phyloP scores from a whole-genome alignment of 805 yeast species.

The Scheffersomyces coipomensis region DNA sequence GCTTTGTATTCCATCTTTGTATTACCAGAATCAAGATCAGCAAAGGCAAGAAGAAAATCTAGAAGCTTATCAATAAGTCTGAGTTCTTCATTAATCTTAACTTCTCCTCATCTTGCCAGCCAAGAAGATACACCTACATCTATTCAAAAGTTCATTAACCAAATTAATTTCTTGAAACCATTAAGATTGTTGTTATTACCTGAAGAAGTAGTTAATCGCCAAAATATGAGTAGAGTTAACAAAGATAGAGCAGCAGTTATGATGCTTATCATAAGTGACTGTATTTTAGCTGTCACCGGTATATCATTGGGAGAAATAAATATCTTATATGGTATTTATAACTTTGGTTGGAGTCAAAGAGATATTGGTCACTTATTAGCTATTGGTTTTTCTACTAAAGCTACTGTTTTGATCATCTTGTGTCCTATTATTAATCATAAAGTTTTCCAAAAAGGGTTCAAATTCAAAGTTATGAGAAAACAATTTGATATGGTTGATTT shows the following conservation, averaged over 20 bases:
- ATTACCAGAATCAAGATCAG: conserved; percentile 65
- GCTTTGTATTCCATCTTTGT: conserved; percentile 25
- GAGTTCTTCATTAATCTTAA: conserved; percentile 12
- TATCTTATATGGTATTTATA: conserved; percentile 52
- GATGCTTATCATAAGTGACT: conserved; percentile 47
- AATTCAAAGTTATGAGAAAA: conserved; percentile 29
- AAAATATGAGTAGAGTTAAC: conserved; percentile 12
- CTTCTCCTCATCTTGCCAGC: conserved; percentile 1
- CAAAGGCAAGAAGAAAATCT: conserved; percentile 51
- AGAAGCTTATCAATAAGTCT: conserved; percentile 34
- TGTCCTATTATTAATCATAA: conserved; percentile 49
- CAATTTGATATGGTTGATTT: conserved; percentile 57
- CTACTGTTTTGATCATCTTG: conserved; percentile 46
- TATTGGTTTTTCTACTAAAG: conserved; percentile 46
- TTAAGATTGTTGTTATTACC: conserved; percentile 56
- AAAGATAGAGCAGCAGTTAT: conserved; percentile 40
- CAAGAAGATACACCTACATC: background rate
- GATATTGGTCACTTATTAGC: conserved; percentile 59
- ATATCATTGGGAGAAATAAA: conserved; percentile 40
- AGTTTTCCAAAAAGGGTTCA: conserved; percentile 27
- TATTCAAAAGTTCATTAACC: conserved; percentile 2
- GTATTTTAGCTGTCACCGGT: conserved; percentile 25
- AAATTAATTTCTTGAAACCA: conserved; percentile 39
- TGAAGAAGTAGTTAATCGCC: conserved; percentile 23
- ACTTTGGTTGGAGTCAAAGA: conserved; percentile 53